Evolutionary conservation across 2,329 filamentous ascomycete genomes (phyloP).

Genomic region (Fusarium sp.): DNA sequence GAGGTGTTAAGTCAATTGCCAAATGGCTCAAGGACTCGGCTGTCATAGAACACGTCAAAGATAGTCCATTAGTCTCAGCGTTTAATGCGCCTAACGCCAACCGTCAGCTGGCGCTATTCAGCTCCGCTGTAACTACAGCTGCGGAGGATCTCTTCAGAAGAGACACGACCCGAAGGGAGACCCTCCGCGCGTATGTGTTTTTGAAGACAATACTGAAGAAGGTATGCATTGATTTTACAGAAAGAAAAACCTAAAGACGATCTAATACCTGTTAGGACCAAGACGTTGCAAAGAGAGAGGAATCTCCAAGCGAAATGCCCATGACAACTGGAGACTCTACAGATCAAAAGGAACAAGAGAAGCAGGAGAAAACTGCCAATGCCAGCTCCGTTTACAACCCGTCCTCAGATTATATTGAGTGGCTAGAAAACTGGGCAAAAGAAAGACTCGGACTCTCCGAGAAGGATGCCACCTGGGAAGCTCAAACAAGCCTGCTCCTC

Average conservation of each 20-base stretch:
- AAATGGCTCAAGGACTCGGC: constrained; percentile 2
- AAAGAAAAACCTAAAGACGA: rapidly evolving
- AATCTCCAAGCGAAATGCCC: rapidly evolving
- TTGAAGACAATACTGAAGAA: not conserved
- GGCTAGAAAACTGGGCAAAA: not conserved
- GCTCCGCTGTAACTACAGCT: rapidly evolving
- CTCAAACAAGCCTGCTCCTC: not conserved
- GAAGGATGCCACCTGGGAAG: not conserved
- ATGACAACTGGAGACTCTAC: rapidly evolving
- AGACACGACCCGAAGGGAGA: not conserved
- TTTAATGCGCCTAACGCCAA: not conserved
- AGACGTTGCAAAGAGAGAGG: not conserved
- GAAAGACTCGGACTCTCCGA: rapidly evolving
- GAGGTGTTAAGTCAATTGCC: not conserved
- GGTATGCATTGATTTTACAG: not conserved
- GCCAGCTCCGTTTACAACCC: not conserved
- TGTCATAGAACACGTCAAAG: not conserved
- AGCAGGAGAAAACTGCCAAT: not conserved
- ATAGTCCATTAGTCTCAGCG: not conserved
- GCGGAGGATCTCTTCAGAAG: not conserved
- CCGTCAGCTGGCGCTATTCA: not conserved
- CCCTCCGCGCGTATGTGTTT: not conserved
- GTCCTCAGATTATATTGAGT: not conserved
- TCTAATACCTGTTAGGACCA: rapidly evolving
- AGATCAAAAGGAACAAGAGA: not conserved